Conservation (phyloP, 345 rosid genomes). For the Hibiscus mutabilis region DNA sequence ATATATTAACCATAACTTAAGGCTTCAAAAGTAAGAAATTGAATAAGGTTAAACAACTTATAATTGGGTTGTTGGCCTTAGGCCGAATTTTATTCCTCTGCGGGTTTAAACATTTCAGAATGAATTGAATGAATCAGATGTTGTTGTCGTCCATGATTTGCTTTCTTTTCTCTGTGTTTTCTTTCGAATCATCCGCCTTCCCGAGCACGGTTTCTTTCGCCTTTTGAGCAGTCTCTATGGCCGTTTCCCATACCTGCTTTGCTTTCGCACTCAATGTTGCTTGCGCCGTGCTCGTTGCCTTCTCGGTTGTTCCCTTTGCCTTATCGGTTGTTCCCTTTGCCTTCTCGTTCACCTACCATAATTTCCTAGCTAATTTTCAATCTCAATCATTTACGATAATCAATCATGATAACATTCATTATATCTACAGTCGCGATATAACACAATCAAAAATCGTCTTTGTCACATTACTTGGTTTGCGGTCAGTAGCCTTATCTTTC, state of each 20-base stretch:
- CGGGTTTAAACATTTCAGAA: background rate
- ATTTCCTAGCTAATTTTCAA: too few species aligned
- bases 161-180: conserved; percentile 17
- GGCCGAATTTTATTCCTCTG: background rate
- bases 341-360: conserved; percentile 9
- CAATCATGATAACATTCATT: background rate
- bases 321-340: conserved; percentile 1
- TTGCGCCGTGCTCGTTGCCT: conserved; percentile 13
- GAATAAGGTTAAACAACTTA: background rate
- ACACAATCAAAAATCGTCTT: background rate
- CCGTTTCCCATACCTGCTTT: conserved; percentile 25
- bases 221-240: conserved; percentile 30
- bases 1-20: background rate
- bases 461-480: conserved; percentile 20
- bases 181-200: conserved; percentile 28
- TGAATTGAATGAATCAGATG: background rate
- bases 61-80: background rate
- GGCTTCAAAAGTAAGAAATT: background rate
- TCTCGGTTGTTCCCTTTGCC: background rate
- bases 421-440: background rate
- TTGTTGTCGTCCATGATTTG: conserved; percentile 33
- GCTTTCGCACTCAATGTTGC: conserved; percentile 19
- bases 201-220: conserved; percentile 21
- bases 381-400: too few species aligned
- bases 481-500: conserved; percentile 15